Conservation (phyloP, 371 early-diverging fungal genomes). For the Apophysomyces elegans region DNA sequence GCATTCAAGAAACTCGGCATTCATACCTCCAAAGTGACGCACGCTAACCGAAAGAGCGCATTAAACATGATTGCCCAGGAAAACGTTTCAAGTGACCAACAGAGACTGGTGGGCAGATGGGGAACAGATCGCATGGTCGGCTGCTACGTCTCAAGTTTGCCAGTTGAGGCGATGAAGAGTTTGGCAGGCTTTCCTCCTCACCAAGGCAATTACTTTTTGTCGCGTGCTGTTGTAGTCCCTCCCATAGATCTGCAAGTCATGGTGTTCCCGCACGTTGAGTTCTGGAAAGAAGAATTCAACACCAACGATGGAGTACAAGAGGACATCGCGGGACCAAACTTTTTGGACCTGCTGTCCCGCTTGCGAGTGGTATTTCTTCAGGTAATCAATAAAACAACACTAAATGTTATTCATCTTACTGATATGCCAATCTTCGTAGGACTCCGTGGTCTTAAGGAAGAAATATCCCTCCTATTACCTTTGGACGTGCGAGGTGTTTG, state of each 20-base stretch:
- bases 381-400: neutral
- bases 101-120: conserved; percentile 16
- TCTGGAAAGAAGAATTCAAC: conserved; percentile 10
- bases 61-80: conserved; percentile 19
- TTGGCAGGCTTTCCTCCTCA: conserved; percentile 15
- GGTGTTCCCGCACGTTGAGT: conserved; percentile 12
- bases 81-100: conserved; percentile 9
- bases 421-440: neutral
- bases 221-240: neutral
- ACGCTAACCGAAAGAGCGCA: conserved; percentile 14
- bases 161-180: conserved; percentile 15
- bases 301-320: conserved; percentile 1
- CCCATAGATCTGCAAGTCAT: neutral
- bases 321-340: conserved; percentile 16
- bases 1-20: too few species aligned
- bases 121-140: conserved; percentile 19
- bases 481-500: neutral
- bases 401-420: neutral
- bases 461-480: conserved; percentile 17
- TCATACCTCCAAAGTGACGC: conserved; percentile 10
- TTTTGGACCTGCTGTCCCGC: conserved; percentile 10
- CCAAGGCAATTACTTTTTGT: conserved; percentile 12
- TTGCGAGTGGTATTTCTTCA: conserved; percentile 19
- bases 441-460: conserved; percentile 14
- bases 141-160: conserved; percentile 15